Evolutionary conservation across 2,329 filamentous ascomycete genomes (phyloP).

Genomic region (Pestalotiopsis sp.): DNA sequence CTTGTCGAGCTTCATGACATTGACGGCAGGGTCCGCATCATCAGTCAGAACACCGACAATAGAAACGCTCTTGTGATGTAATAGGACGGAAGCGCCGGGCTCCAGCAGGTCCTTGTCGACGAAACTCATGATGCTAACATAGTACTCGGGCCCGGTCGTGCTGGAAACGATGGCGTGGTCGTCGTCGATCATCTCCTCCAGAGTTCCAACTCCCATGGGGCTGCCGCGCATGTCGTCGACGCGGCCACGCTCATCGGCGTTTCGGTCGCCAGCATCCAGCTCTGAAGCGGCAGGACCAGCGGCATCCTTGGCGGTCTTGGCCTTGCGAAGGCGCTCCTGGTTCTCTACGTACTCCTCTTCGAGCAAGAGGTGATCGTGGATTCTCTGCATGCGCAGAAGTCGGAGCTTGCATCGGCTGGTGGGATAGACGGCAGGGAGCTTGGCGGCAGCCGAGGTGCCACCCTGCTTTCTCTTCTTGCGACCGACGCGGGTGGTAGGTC

Average conservation of each 20-base stretch:
- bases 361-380: constrained; percentile 94
- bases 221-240: constrained; percentile 99
- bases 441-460: constrained; percentile 91
- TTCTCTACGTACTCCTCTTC: constrained; percentile 99
- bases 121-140: constrained; percentile 99
- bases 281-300: constrained; percentile 66
- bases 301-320: constrained; percentile 78
- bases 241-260: constrained; percentile 90
- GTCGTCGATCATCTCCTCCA: constrained; percentile 99
- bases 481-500: constrained; percentile 93
- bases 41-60: constrained; percentile 97
- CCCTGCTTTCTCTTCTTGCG: constrained; percentile 98
- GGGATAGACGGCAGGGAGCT: constrained; percentile 91
- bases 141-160: constrained; percentile 97
- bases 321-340: constrained; percentile 92
- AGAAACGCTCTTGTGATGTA: constrained; percentile 97
- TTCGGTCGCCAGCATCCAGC: constrained; percentile 77
- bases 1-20: constrained; percentile 99
- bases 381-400: constrained; percentile 96
- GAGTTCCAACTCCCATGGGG: constrained; percentile 96
- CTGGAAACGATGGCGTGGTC: constrained; percentile 98
- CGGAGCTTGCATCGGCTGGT: constrained; percentile 97
- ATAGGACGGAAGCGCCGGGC: constrained; percentile 89
- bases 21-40: constrained; percentile 91
- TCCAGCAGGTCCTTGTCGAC: constrained; percentile 98